Base-by-base conservation (phyloP, 495 filamentous ascomycete genomes). In the Penicillium silybi region DNA sequence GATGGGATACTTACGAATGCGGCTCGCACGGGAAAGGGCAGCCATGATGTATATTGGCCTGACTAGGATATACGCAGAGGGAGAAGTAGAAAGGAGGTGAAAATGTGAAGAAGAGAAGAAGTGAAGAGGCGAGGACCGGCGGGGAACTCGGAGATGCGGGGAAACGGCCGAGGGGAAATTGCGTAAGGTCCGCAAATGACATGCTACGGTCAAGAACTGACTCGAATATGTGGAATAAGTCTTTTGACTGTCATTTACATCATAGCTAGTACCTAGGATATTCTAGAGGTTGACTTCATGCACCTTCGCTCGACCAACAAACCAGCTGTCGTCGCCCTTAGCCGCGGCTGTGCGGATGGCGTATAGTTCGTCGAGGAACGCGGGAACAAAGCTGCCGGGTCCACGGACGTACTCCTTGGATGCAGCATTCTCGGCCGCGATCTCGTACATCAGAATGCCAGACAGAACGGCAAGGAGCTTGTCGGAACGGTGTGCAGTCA, bases 311-410 rank as follows among this genome's bases (percentile, higher is more conserved):
- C 70, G 72, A 17, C 70, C 65, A 8, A 25, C 48, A 56, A 85
- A 65, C 84, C 83, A 87, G 11, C 54, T 59, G n/a, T 72, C 26
- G 35, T 84, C 71, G 0, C 73, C 76, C 40, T 68, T 62, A 10
- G 65, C 62, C 2, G 79, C 77, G 17, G 72, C 75, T 32, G 67
- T 67, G 44, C 77, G 70, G 45, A 83, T 79, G 11, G 64, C 70
- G 60, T 79, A 78, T 42, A 84, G 65, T 61, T 84, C 86, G 56
- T 97, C 92, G 18, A 97, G 71, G 60, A 95, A 92, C 0, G 86
- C 87, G 2, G 89, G 86, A 8, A 95, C 80, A 71, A 97, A 97
- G 15, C 88, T 92, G 1, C 92, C 92, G 0, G 92, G 90, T 0
- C 92, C 92, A 41, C 79, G 72, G 17, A 86, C 89, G 48, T 88